phyloP scores from a whole-genome alignment of 345 rosid genomes.

The Arabidopsis arenosa region DNA sequence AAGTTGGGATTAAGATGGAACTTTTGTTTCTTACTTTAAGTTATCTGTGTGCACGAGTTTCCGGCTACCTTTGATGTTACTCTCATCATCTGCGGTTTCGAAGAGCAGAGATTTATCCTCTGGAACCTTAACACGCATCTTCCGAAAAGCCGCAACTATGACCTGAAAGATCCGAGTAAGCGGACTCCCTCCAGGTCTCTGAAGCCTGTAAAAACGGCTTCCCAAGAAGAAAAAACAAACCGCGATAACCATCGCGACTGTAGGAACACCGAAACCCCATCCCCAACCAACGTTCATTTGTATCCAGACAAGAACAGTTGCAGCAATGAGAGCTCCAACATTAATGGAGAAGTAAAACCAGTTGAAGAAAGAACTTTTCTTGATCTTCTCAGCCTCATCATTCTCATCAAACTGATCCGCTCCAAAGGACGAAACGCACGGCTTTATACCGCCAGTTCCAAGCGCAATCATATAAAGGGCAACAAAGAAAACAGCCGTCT shows the following conservation, averaged over 20 bases:
- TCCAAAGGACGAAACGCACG: slow-evolving; percentile 95
- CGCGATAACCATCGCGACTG: slow-evolving; percentile 84
- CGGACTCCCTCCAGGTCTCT: slow-evolving; percentile 94
- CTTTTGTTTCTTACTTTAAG: slow-evolving; percentile 54
- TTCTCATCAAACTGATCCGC: slow-evolving; percentile 96
- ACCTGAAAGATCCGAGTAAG: slow-evolving; percentile 84
- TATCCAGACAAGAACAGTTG: slow-evolving; percentile 89
- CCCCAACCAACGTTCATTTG: slow-evolving; percentile 99
- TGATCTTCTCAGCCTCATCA: slow-evolving; percentile 70
- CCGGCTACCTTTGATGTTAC: slow-evolving; percentile 78
- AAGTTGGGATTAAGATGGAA: slow-evolving; percentile 5
- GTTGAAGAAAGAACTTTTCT: slow-evolving; percentile 92
- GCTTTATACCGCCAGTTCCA: slow-evolving; percentile 97
- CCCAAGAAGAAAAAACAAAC: slow-evolving; percentile 79
- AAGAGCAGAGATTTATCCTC: slow-evolving; percentile 71
- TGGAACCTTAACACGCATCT: slow-evolving; percentile 67
- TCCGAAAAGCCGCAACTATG: slow-evolving; percentile 77
- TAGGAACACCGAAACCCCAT: slow-evolving; percentile 94
- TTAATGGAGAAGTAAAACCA: slow-evolving; percentile 97
- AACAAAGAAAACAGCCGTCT: slow-evolving; percentile 61
- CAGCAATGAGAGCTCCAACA: slow-evolving; percentile 84
- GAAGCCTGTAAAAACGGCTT: slow-evolving; percentile 69
- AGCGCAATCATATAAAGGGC: slow-evolving; percentile 91
- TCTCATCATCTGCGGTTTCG: slow-evolving; percentile 70
- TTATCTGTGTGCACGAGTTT: slow-evolving; percentile 76